Conservation (phyloP, 1,284 basidiomycete species). For the Marasmius tenuissimus region DNA sequence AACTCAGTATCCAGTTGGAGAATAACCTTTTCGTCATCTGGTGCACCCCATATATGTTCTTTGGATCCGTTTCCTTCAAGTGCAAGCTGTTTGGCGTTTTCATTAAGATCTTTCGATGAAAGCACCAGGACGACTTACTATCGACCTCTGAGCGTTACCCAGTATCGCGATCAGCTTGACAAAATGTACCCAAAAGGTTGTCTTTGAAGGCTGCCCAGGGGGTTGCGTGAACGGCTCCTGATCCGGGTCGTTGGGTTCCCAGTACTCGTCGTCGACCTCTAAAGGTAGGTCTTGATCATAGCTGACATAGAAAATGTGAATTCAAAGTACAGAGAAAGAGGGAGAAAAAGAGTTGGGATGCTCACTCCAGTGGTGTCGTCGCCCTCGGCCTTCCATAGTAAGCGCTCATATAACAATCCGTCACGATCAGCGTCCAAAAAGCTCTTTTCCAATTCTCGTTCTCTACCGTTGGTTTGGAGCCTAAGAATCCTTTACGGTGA, state of each 20-base stretch:
- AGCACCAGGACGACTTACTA: not conserved
- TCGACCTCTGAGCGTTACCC: not conserved
- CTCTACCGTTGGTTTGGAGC: constrained; percentile 3
- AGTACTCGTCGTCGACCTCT: not conserved
- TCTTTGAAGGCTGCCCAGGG: not conserved
- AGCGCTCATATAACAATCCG: constrained; percentile 1
- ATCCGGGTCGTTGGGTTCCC: not conserved
- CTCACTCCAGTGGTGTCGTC: not conserved
- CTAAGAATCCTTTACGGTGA: constrained; percentile 2
- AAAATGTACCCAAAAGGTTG: not conserved
- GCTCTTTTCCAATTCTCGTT: constrained; percentile 15
- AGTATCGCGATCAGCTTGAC: not conserved
- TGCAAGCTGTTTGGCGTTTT: not conserved
- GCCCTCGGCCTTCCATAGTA: not conserved
- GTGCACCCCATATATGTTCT: not conserved
- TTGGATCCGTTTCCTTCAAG: not conserved
- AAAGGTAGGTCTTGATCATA: not conserved
- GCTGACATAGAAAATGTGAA: not conserved
- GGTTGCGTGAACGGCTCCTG: not conserved
- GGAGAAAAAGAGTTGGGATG: not conserved
- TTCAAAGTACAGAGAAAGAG: not conserved
- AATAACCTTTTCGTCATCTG: not conserved
- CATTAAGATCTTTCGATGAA: not conserved
- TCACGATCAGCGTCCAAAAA: constrained; percentile 8
- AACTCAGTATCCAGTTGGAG: not conserved